Base-by-base conservation (phyloP, 305 asterid genomes). In the Solanum hybrid region DNA sequence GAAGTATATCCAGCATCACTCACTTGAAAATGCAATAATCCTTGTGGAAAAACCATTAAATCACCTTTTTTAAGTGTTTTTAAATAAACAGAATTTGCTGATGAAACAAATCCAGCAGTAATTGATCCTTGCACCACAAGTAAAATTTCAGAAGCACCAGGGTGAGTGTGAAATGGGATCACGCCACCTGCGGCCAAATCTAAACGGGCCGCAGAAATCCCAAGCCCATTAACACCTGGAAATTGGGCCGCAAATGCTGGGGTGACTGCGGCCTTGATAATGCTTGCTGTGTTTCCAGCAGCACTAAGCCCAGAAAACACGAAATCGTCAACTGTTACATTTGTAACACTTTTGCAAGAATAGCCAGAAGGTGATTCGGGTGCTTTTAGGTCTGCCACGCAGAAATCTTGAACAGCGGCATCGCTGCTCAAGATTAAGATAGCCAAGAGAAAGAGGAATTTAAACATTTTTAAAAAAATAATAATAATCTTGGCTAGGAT, bases 91-190 rank as follows among this genome's bases (percentile, higher is more conserved):
- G 86, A 1, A 37, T 95, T 96, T 20, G 93, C 89, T 14, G 94
- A 92, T 1, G 97, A 92, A 14, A 96, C 90, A 87, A 96, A 96
- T 2, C 94, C 98, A 2, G 96, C 86, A 0, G 89, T 78, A 5
- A 95, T 89, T n/a, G 87, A 8, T 0, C 98, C 98, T 86, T 95
- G 92, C 4, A 90, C 90, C 0, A 95, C 96, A 7, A 95, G 82
- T 10, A 95, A 90, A 5, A 95, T 29, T 89, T 95, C 97, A 3
- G 96, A 92, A 1, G 95, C 98, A 3, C 90, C 96, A 1, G 99
- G 99, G 91, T 96, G 98, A 4, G 98, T 95, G 92, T 96, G 99
- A 91, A 96, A 69, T 22, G 99, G 98, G 13, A 95, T 37, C 1
- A 95, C 95, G 0, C 98, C 99, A 0, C 92, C 91, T 0, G 97